Evolutionary conservation across 768 basidiomycete genomes (phyloP), one percentile per base, ranked within the genome.

Genomic region (Pleurotus eryngii): DNA sequence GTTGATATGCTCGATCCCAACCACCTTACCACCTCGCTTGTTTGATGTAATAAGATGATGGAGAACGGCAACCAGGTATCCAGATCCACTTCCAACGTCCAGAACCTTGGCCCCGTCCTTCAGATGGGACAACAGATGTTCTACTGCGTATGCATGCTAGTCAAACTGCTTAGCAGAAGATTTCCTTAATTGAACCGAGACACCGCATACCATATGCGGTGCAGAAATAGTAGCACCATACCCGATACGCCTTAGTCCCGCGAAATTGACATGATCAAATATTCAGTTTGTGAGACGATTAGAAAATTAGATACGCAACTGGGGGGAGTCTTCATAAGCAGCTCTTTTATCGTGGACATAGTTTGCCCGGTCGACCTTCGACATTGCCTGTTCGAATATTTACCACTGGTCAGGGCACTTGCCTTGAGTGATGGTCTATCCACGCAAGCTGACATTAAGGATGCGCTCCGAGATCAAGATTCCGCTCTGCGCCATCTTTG

Each of bases 191-290:
- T 9, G 30, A 3, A 30, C 43, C 40, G 38, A 26, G 46, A 46
- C n/a, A 5, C 27, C 42, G 65, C 67, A 53, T n/a, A 88, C 90
- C 95, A 98, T 98, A 68, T 99, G 96, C 1, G 96, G 96, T 0
- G 96, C 96, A 39, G 90, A 92, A 60, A 99, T 98, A 0, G 96
- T 99, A 12, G 95, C 95, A 11, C 85, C 87, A 65, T 89, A 81
- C 2, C 90, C 89, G 51, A 95, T 94, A 15, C 77, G 59, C 68
- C 90, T 90, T n/a, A 42, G 30, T 38, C 9, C 18, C 40, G 20
- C n/a, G 11, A 20, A 46, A 27, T 20, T 60, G 46, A 26, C 24
- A 26, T 26, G 24, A 2, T 50, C 15, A 47, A 43, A 26, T 30
- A 30, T 30, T 11, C 7, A 35, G 30, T 35, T 35, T 35, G 22